A percentile compares a stretch with the other conserved stretches of the same genome.
Conservation (phyloP, 2,329 filamentous ascomycete genomes). For the Monosporascus sp. region DNA sequence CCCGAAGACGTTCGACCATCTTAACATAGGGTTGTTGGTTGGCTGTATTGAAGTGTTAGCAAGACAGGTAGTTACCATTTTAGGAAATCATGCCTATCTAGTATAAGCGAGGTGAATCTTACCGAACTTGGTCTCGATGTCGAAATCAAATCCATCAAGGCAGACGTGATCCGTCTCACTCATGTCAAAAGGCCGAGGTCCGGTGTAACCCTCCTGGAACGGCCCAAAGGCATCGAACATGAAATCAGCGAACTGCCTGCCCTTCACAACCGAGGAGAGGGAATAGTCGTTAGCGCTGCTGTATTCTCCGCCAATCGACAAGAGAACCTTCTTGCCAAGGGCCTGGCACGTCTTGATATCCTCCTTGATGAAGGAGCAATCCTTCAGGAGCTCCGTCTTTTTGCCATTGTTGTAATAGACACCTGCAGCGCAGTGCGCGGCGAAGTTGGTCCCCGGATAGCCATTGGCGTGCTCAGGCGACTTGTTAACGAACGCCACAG, state of each 20-base stretch:
- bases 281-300: constrained; percentile 26
- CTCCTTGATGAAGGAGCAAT: constrained; percentile 27
- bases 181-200: constrained; percentile 16
- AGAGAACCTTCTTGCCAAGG: constrained; percentile 55
- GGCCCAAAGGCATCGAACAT: constrained; percentile 33
- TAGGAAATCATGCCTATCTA: background rate
- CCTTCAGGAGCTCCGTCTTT: constrained; percentile 25
- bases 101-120: constrained; percentile 1
- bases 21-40: constrained; percentile 16
- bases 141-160: constrained; percentile 23
- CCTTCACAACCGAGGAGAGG: constrained; percentile 23
- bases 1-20: constrained; percentile 19
- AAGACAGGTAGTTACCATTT: background rate
- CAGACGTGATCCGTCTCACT: constrained; percentile 6
- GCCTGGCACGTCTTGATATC: constrained; percentile 45
- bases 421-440: constrained; percentile 27
- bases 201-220: constrained; percentile 14
- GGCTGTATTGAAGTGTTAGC: constrained; percentile 5
- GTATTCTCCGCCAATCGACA: constrained; percentile 55
- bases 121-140: constrained; percentile 20
- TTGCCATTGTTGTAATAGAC: constrained; percentile 22
- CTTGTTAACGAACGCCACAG: constrained; percentile 33
- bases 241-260: constrained; percentile 31
- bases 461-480: constrained; percentile 31
- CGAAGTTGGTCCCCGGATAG: constrained; percentile 35